Evolutionary conservation across 1,139 yeast species (phyloP).

Genomic region (Debaryomyces fabryi): DNA sequence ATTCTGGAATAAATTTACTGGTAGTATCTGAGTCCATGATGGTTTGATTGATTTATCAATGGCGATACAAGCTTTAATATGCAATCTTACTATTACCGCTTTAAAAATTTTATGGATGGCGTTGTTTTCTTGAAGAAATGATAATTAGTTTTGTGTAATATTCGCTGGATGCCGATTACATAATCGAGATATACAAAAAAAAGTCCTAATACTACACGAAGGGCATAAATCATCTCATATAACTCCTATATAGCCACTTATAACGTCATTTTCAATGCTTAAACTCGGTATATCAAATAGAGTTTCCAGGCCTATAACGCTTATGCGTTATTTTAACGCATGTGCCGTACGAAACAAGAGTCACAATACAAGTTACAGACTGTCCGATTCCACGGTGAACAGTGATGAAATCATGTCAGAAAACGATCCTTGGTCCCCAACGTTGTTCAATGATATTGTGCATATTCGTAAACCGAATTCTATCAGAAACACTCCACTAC

Average conservation of each 20-base stretch:
- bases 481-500: constrained; percentile 33
- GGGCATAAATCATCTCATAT: background rate
- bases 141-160: constrained; percentile 13
- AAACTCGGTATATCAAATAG: background rate
- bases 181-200: background rate
- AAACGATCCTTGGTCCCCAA: constrained; percentile 54
- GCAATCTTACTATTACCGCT: constrained; percentile 1
- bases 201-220: background rate
- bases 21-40: constrained; percentile 79
- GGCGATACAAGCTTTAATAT: constrained; percentile 1
- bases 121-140: constrained; percentile 13
- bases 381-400: constrained; percentile 40
- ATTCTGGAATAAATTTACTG: constrained; percentile 90
- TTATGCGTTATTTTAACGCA: background rate
- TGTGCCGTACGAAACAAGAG: background rate
- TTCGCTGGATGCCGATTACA: background rate
- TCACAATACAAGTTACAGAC: constrained; percentile 26
- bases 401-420: constrained; percentile 46
- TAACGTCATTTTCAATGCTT: background rate
- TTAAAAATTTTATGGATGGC: constrained; percentile 12
- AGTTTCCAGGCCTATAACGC: background rate
- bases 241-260: background rate
- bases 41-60: constrained; percentile 2
- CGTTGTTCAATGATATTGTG: constrained; percentile 42
- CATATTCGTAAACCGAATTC: constrained; percentile 29